Base-by-base conservation (phyloP, 345 rosid genomes). In the Citrus cavaleriei region DNA sequence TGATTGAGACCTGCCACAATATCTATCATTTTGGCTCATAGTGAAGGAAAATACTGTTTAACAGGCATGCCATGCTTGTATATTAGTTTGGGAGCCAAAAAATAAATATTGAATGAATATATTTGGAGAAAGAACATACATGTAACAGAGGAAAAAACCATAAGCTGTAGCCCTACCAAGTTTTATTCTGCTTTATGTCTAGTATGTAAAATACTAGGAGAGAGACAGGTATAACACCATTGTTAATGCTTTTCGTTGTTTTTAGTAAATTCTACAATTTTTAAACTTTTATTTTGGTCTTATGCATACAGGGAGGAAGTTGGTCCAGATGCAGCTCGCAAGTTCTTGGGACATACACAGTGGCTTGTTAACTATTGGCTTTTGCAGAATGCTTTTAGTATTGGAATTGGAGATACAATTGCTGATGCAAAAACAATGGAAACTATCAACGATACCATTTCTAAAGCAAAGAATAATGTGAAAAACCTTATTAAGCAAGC, bases 351-450 rank as follows among this genome's bases (percentile, higher is more conserved):
- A 55, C 99, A 95, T 79, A 95, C 99, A 9, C 99, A 95, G 78
- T 95, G 99, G 99, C 99, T 95, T 84, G 99, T 95, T 73, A 95
- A 95, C 76, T 95, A 95, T 85, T 95, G 99, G 99, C 95, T 95
- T 81, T 85, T 95, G 84, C 99, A 95, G 85, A 84, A 95, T 77
- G 97, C 82, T 83, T 95, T 95, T 85, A 95, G 97, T 81, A 95
- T 95, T 78, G 99, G 99, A 24, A 95, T 95, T 82, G 99, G 98
- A 69, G 99, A 95, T 86, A 95, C 99, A 18, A 95, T 95, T 81
- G 99, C 99, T 74, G 99, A 95, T 85, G 96, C 98, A 40, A 74
- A 90, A 38, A 95, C 99, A 19, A 95, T 94, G 99, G 97, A 91
- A 82, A 91, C 81, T 77, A 95, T 95, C 55, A 95, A 94, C 76